Evolutionary conservation across 371 early-diverging fungal genomes (phyloP), one percentile per base, ranked within the genome.

Genomic region (Thermomucor indicae-seudaticae): DNA sequence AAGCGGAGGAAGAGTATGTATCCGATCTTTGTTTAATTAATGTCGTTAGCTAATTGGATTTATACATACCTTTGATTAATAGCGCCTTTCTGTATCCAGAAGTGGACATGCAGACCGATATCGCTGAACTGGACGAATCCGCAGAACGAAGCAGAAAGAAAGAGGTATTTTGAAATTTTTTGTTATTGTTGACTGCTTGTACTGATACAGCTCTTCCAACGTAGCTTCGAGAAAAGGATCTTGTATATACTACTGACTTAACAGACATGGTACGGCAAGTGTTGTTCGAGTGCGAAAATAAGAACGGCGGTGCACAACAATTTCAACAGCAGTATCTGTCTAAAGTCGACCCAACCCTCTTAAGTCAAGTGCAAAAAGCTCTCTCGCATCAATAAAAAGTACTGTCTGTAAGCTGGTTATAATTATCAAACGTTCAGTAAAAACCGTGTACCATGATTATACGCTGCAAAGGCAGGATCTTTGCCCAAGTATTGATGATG

Each of bases 51-150:
- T 16, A 12, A 17, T 4, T 14, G 2, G 17, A 25, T 43, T 22
- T 7, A 4, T 28, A 14, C 4, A 5, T 6, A 23, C 23, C 32
- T 27, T 34, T 5, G 6, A 3, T 35, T 28, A 17, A n/a, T 48
- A 83, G 83, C 49, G 72, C 81, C 2, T 65, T 86, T n/a, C 75
- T 84, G 6, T 81, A 83, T 51, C 75, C 79, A 60, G 83, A 84
- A 50, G 75, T 78, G 31, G 81, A 83, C 31, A 52, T 73, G 17
- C 84, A 81, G 37, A 79, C 78, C 8, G 82, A 79, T 47, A 22
- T 69, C 7, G 61, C 67, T 22, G 78, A 81, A 48, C 64, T 82
- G 14, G 86, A 86, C 14, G 65, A 65, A 8, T 66, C 76, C 7
- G 62, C 78, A 0, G 86, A 85, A 56, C 69, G 62, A 14, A 45